These are phyloP conservation scores for Calonectria naviculata DNA, from an alignment of 2,329 filamentous ascomycete species.

Conservation along the genomic window DNA sequence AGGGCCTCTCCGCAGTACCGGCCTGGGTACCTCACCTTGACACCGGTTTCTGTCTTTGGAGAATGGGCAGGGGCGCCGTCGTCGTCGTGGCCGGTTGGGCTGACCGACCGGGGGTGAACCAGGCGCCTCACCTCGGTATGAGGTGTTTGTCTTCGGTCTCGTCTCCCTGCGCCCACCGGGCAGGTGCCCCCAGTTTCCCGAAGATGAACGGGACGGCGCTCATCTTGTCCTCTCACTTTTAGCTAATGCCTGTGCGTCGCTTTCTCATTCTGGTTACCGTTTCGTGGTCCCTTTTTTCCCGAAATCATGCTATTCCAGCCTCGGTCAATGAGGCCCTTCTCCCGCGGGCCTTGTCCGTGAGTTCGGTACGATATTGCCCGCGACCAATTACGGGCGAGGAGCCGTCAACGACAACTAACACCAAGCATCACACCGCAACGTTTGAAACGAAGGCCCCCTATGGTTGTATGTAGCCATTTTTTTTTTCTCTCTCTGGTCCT, in stretches of 20 bases:
- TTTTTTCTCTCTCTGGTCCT: neutral
- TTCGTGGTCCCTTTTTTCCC: constrained; percentile 8
- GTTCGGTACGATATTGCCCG: constrained; percentile 15
- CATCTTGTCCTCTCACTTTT: neutral
- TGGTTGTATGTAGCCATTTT: neutral
- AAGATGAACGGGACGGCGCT: neutral
- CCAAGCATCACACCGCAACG: neutral
- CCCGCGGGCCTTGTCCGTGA: neutral
- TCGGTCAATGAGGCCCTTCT: neutral
- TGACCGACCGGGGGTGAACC: constrained; percentile 1
- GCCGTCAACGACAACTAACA: neutral
- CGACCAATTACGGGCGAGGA: neutral
- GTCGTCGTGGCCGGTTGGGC: neutral
- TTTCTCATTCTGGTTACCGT: neutral
- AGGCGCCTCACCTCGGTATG: constrained; percentile 16
- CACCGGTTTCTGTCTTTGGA: neutral
- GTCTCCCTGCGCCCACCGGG: neutral
- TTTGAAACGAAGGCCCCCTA: neutral
- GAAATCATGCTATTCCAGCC: constrained; percentile 4
- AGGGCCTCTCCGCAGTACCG: constrained; percentile 21
- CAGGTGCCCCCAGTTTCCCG: neutral
- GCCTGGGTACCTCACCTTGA: constrained; percentile 19
- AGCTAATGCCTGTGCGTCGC: neutral
- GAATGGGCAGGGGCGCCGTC: neutral
- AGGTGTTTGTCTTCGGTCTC: constrained; percentile 6